Percentiles rank a stretch among this genome's conserved stretches.
Evolutionary conservation across 179 eudicot species (phyloP).

Genomic region (Heliamphora ciliata): DNA sequence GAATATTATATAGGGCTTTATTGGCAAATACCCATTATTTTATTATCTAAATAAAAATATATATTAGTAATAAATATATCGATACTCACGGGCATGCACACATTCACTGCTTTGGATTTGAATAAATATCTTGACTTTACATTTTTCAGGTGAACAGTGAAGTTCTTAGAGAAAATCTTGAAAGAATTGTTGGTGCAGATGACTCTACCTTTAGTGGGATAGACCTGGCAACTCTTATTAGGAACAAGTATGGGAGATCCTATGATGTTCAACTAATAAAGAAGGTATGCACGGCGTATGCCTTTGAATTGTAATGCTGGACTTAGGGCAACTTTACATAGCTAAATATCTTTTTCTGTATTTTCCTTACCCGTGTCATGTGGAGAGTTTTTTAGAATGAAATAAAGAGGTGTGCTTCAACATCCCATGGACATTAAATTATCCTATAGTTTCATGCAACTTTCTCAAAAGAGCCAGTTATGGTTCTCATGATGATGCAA

Average conservation of each 20-base stretch:
- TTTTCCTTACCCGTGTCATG: background rate
- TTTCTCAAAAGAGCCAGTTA: background rate
- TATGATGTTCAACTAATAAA: constrained; percentile 93
- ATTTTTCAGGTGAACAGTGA: constrained; percentile 53
- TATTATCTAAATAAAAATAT: too few relatives aligned
- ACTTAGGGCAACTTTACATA: background rate
- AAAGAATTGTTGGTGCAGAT: constrained; percentile 73
- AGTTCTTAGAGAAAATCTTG: constrained; percentile 57
- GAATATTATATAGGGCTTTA: too few relatives aligned
- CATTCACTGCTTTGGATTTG: constrained; percentile 10
- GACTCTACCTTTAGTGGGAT: constrained; percentile 77
- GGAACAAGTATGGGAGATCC: constrained; percentile 88
- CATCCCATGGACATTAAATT: background rate
- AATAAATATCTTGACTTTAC: constrained; percentile 6
- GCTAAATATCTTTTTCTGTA: background rate
- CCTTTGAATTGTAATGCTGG: background rate
- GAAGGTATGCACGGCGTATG: constrained; percentile 45
- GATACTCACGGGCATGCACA: background rate
- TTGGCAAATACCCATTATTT: too few relatives aligned
- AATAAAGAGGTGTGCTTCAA: background rate
- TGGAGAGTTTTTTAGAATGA: background rate
- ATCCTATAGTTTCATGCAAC: background rate
- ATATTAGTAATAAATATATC: background rate
- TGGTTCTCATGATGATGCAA: background rate
- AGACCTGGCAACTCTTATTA: constrained; percentile 84